Conservation (phyloP, 2,329 filamentous ascomycete genomes). For the Fusarium acutatum region DNA sequence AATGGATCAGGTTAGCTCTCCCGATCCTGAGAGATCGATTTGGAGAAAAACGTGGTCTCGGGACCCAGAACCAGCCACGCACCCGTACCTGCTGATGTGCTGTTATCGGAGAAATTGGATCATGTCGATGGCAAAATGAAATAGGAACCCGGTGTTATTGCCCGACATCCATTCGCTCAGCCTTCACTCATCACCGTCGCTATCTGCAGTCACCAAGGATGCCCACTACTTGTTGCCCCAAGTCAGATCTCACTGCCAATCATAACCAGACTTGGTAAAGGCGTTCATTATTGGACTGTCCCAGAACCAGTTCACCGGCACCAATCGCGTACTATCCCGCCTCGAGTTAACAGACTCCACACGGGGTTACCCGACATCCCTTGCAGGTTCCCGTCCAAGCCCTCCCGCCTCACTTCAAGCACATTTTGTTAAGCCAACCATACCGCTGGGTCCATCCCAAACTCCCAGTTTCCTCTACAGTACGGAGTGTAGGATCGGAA, state of each 20-base stretch:
- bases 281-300: constrained; percentile 32
- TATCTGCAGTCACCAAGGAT: constrained; percentile 19
- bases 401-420: constrained; percentile 40
- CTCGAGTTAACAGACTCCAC: constrained; percentile 37
- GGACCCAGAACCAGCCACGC: constrained; percentile 30
- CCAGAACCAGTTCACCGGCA: constrained; percentile 43
- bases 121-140: not conserved
- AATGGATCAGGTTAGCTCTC: constrained; percentile 12
- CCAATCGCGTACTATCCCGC: constrained; percentile 44
- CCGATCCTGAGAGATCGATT: constrained; percentile 30
- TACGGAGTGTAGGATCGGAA: not conserved
- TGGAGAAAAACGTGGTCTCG: constrained; percentile 31
- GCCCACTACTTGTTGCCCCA: not conserved
- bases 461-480: not conserved
- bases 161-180: constrained; percentile 3
- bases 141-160: not conserved
- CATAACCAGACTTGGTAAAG: constrained; percentile 19
- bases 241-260: constrained; percentile 38
- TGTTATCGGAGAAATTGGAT: constrained; percentile 13
- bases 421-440: constrained; percentile 23
- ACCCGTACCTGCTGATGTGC: constrained; percentile 29
- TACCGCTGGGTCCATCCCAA: constrained; percentile 24
- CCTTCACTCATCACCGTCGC: constrained; percentile 15
- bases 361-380: constrained; percentile 43
- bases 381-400: constrained; percentile 31